A percentile compares a stretch with the other conserved stretches of the same genome.
phyloP scores from a whole-genome alignment of 257 asterid species.

The Pogostemon cablin region DNA sequence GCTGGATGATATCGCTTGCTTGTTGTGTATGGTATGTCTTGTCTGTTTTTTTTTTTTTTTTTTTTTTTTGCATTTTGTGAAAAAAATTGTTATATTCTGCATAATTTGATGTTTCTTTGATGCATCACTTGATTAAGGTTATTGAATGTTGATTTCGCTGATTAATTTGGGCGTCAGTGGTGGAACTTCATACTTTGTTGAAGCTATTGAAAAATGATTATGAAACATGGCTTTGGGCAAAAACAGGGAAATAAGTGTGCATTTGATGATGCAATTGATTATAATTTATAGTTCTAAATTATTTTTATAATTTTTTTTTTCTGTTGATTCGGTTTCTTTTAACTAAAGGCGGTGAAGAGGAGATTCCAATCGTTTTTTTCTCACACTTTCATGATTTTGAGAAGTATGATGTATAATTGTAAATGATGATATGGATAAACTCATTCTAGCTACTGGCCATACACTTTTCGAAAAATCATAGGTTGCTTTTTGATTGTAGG shows the following conservation, averaged over 20 bases:
- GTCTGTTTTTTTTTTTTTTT: background rate
- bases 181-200: background rate
- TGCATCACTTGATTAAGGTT: slow-evolving; percentile 14
- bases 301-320: background rate
- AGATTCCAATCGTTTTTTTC: background rate
- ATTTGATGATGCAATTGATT: background rate
- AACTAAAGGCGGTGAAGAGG: background rate
- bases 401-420: background rate
- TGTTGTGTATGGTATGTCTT: slow-evolving; percentile 18
- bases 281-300: background rate
- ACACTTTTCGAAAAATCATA: background rate
- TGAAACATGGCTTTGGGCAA: background rate
- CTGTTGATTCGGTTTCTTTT: background rate
- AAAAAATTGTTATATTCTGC: background rate
- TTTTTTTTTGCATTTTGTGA: background rate
- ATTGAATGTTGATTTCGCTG: slow-evolving; percentile 14
- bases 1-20: background rate
- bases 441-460: background rate
- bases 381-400: background rate
- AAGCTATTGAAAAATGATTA: slow-evolving; percentile 8
- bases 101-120: slow-evolving; percentile 17
- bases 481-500: background rate
- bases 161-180: slow-evolving; percentile 3
- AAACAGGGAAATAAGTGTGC: background rate
- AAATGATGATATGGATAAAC: background rate